Base-by-base conservation (phyloP, 228 moss, liverwort and hornwort genomes). In the Sphagnum fallax region DNA sequence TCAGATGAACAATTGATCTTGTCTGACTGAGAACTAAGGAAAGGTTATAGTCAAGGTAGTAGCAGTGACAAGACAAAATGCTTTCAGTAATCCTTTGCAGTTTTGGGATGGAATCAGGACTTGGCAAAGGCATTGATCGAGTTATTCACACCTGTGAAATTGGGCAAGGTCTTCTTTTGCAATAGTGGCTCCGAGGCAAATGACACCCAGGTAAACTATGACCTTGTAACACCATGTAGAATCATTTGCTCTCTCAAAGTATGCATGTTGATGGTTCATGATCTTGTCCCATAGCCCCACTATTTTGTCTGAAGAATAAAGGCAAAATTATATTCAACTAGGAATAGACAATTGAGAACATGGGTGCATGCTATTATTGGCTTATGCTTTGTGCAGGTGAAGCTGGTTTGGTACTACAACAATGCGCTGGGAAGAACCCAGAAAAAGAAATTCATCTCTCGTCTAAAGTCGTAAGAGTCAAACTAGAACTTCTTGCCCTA, bases 171-270 rank as follows among this genome's bases (percentile, higher is more conserved):
- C 50, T 98, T 98, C 66, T 98, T 93, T 65, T 90, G 90, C 72
- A 90, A 91, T 80, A 93, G 97, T 76, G 97, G 97, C 60, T 98
- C 97, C n/a, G 97, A 98, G 79, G 93, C 93, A 53, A 98, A 98
- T 75, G 97, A 98, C 69, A 84, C 91, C 48, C 93, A 98, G 90
- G 97, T 91, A 65, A 16, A 49, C 53, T 64, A 13, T 49, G 6
- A 49, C 70, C 12, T 59, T 74, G 32, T 32, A 5, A 48, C 8
- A 6, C 47, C n/a, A 32, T 32, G 5, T n/a, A 32, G 7, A 6
- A 66, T 69, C 0, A 50, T 52, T 12, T 15, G 5, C 12, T 7
- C 67, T 47, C 5, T 49, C 4, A 52, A 10, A 49, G 6, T 5
- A 16, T 50, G 49, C 10, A 52, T 52, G 50, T 12, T 10, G 6